These are phyloP conservation scores for Sphagnum fallax DNA, from an alignment of 228 moss, liverwort and hornwort species.

Conservation along the genomic window DNA sequence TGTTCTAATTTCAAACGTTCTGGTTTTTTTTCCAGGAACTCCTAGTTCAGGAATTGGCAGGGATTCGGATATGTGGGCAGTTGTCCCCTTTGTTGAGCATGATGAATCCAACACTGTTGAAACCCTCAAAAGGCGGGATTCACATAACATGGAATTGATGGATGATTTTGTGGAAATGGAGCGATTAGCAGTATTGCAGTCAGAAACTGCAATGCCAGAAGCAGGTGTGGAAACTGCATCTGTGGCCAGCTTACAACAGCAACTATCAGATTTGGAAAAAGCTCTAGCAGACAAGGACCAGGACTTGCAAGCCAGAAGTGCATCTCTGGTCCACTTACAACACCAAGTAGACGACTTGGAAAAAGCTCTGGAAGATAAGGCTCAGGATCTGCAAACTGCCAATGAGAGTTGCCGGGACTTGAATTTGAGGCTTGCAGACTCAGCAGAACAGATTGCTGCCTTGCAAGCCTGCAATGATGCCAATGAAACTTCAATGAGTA, in stretches of 20 bases:
- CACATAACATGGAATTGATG: constrained; percentile 38
- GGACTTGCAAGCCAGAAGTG: constrained; percentile 19
- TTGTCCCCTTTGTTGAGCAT: constrained; percentile 14
- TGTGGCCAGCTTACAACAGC: constrained; percentile 2
- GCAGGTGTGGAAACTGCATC: not conserved
- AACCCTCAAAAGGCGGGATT: constrained; percentile 16
- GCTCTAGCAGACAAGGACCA: constrained; percentile 17
- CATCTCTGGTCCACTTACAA: not conserved
- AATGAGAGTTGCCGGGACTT: constrained; percentile 50
- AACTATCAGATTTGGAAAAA: constrained; percentile 30
- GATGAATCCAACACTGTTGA: constrained; percentile 11
- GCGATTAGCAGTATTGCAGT: constrained; percentile 27
- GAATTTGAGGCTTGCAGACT: constrained; percentile 33
- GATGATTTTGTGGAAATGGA: constrained; percentile 34
- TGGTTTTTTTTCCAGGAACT: not conserved
- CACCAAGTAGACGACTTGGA: constrained; percentile 27
- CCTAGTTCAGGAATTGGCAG: not conserved
- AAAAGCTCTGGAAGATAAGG: constrained; percentile 20
- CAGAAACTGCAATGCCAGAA: not conserved
- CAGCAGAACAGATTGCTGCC: constrained; percentile 43
- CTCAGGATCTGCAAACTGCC: constrained; percentile 34
- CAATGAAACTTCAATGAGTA: constrained; percentile 48
- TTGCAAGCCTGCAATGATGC: constrained; percentile 53
- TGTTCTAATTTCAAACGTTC: not conserved
- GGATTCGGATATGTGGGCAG: constrained; percentile 4